These are phyloP conservation scores for Teunomyces lycoperdinae DNA, from an alignment of 805 yeast genomes.

Conservation along the genomic window DNA sequence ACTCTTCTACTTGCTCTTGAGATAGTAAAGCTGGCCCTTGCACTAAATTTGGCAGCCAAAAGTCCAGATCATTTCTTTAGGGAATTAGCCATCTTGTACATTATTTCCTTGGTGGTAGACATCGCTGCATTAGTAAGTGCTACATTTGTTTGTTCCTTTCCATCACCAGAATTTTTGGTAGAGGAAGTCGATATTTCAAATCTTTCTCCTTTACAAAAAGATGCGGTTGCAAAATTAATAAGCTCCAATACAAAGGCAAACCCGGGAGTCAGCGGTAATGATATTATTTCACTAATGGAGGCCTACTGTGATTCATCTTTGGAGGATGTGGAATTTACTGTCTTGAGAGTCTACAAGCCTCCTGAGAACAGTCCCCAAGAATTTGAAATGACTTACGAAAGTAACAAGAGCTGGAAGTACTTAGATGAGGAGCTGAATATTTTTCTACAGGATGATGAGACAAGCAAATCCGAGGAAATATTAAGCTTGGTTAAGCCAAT, in stretches of 20 bases:
- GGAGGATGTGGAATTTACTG: not conserved
- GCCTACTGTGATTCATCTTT: not conserved
- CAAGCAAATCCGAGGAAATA: not conserved
- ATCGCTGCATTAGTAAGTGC: not conserved
- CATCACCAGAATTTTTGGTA: not conserved
- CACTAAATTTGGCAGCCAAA: not conserved
- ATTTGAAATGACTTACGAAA: conserved; percentile 3
- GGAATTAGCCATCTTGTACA: not conserved
- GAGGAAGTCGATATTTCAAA: not conserved
- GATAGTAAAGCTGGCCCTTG: not conserved
- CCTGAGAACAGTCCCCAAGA: not conserved
- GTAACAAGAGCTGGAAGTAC: conserved; percentile 1
- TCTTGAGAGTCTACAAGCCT: conserved; percentile 4
- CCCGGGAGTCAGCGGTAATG: conserved; percentile 1
- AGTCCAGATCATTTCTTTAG: not conserved
- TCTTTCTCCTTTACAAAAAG: not conserved
- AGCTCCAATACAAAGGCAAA: not conserved
- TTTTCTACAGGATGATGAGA: not conserved
- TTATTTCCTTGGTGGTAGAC: not conserved
- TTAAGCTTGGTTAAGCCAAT: not conserved
- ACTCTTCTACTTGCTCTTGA: not conserved
- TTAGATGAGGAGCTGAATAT: conserved; percentile 1
- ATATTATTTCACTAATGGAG: conserved; percentile 4
- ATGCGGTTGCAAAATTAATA: not conserved
- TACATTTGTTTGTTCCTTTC: not conserved